phyloP scores from a whole-genome alignment of 1,284 basidiomycete genomes.

The Cryptococcus sp. region DNA sequence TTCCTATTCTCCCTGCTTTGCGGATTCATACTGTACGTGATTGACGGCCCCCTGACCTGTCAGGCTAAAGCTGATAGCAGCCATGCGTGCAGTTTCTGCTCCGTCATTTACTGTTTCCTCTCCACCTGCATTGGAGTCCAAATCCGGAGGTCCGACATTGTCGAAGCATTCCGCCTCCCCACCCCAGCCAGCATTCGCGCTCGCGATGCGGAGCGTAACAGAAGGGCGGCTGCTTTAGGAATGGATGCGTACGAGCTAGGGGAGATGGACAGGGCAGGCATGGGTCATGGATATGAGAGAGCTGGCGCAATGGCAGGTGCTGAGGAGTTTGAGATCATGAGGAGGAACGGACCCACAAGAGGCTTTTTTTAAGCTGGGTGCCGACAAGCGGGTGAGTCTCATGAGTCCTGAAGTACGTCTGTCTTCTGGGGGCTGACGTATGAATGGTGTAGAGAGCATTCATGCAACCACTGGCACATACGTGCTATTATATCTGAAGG shows the following conservation, averaged over 20 bases:
- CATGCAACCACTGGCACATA: no score
- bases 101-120: slow-evolving; percentile 46
- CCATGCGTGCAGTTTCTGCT: slow-evolving; percentile 22
- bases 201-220: slow-evolving; percentile 14
- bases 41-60: neutral
- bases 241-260: slow-evolving; percentile 25
- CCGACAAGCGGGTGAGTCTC: neutral
- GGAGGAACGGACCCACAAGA: slow-evolving; percentile 17
- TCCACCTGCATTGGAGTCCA: slow-evolving; percentile 44
- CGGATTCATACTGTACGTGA: slow-evolving; percentile 34
- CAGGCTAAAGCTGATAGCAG: neutral
- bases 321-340: slow-evolving; percentile 34
- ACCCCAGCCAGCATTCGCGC: slow-evolving; percentile 11
- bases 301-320: slow-evolving; percentile 4
- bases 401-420: no score
- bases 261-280: slow-evolving; percentile 11
- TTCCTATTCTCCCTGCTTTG: slow-evolving; percentile 36
- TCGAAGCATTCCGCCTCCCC: slow-evolving; percentile 30
- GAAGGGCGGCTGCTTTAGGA: slow-evolving; percentile 5
- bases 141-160: slow-evolving; percentile 37
- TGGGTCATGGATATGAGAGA: slow-evolving; percentile 5
- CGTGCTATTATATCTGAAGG: no score
- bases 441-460: no score
- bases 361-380: slow-evolving; percentile 12
- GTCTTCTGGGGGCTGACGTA: no score